Percentiles rank a stretch among this genome's conserved stretches.
These are phyloP conservation scores for Oxyria digyna DNA, from an alignment of 148 eudicot genomes.

Conservation along the genomic window DNA sequence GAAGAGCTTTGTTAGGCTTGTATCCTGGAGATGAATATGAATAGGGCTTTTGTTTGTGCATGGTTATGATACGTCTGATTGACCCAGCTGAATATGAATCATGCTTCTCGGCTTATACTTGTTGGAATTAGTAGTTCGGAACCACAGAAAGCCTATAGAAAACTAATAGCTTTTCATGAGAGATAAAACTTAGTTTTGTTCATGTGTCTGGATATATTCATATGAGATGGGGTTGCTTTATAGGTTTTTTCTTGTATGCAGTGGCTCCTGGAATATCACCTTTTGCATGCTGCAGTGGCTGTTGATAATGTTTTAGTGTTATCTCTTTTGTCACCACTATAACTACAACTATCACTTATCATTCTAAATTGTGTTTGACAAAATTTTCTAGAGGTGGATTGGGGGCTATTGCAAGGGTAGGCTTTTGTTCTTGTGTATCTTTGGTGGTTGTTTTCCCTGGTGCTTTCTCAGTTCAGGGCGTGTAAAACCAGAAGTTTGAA, in stretches of 20 bases:
- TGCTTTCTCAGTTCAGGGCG: too few relatives aligned
- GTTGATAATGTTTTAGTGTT: neutral
- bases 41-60: neutral
- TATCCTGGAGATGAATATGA: neutral
- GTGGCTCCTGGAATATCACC: neutral
- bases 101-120: neutral
- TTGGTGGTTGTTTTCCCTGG: too few relatives aligned
- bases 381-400: too few relatives aligned
- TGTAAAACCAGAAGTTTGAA: too few relatives aligned
- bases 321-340: neutral
- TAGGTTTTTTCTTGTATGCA: neutral
- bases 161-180: neutral
- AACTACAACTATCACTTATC: too few relatives aligned
- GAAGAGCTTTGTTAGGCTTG: neutral
- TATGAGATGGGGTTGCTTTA: neutral
- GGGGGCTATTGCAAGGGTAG: too few relatives aligned
- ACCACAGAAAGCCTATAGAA: neutral
- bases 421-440: too few relatives aligned
- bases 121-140: neutral
- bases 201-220: neutral
- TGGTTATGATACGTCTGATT: neutral
- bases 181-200: neutral
- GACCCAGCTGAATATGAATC: neutral
- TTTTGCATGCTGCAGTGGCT: neutral
- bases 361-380: too few relatives aligned